Percentiles rank a stretch among this genome's conserved stretches.
phyloP scores from a whole-genome alignment of 2,329 filamentous ascomycete species.

The Exophiala sideris region DNA sequence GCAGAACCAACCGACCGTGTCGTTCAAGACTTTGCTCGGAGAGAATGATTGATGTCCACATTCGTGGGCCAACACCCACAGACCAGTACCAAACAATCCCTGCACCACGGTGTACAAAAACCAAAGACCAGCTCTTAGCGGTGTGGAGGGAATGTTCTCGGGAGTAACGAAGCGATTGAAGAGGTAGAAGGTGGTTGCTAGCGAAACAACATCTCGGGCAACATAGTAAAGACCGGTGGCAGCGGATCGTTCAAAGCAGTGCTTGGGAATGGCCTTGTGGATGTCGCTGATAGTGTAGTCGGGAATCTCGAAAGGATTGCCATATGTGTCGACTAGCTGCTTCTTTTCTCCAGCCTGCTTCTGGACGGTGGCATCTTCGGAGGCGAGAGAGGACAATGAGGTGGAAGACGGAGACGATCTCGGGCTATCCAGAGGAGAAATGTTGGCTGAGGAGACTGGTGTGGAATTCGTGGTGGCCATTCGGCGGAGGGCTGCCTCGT shows the following conservation, averaged over 20 bases:
- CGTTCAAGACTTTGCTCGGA: conserved; percentile 83
- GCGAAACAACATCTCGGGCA: conserved; percentile 68
- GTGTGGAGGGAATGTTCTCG: conserved; percentile 69
- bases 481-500: conserved; percentile 50
- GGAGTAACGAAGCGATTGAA: conserved; percentile 89
- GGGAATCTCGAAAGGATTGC: conserved; percentile 89
- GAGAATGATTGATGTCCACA: conserved; percentile 98
- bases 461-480: conserved; percentile 55
- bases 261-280: conserved; percentile 91
- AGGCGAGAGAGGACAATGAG: conserved; percentile 85
- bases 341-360: conserved; percentile 37
- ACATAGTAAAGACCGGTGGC: conserved; percentile 76
- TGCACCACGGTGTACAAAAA: conserved; percentile 74
- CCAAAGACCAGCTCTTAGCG: conserved; percentile 64
- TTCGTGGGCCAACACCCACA: conserved; percentile 97
- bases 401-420: conserved; percentile 73
- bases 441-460: conserved; percentile 50
- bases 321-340: conserved; percentile 81
- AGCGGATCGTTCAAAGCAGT: conserved; percentile 90
- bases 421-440: conserved; percentile 59
- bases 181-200: conserved; percentile 76
- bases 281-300: conserved; percentile 98
- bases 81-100: conserved; percentile 85
- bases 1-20: conserved; percentile 85
- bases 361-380: conserved; percentile 51